Base-by-base conservation (phyloP, 345 rosid species). In the Nephelium lappaceum region DNA sequence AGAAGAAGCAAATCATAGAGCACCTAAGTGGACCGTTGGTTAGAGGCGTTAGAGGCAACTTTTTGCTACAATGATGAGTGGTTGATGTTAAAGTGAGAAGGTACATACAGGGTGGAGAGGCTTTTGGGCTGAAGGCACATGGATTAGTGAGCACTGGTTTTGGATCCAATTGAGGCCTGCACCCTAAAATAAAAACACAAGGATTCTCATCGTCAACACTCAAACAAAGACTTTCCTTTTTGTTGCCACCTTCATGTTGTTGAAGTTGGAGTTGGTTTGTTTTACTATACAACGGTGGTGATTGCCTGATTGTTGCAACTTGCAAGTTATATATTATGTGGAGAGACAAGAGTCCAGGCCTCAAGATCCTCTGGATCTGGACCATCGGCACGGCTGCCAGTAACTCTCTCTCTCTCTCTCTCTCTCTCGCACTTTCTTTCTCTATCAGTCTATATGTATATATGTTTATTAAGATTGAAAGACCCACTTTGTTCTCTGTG, bases 311-410 rank as follows among this genome's bases (percentile, higher is more conserved):
- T 25, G 3, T 31, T 31, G 36, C 36, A 31, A 31, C 36, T 8
- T 27, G 21, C 9, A 16, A 27, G 42, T 51, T 25, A 11, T 6
- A n/a, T n/a, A 41, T 21, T 16, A 92, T 91, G 95, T 82, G 77
- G 75, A 86, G 92, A 78, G 94, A 91, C 75, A 88, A 79, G 82
- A 90, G 92, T 71, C 94, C 97, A 3, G 97, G 95, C 76, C 79
- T 91, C 75, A 93, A 89, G 79, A 93, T 93, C 78, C 94, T 93
- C 78, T 93, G 95, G 97, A 25, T 90, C 45, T 93, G 97, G 97
- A 91, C 97, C 69, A 27, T 93, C 51, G 97, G 92, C 80, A 93
- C 95, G 51, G 95, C 97, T 45, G 95, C 94, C 49, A 86, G 97
- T 92, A 73, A 2, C n/a, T n/a, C n/a, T n/a, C n/a, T n/a, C n/a